Base-by-base conservation (phyloP, 2,329 filamentous ascomycete genomes). In the Chaetothyriales sp. region DNA sequence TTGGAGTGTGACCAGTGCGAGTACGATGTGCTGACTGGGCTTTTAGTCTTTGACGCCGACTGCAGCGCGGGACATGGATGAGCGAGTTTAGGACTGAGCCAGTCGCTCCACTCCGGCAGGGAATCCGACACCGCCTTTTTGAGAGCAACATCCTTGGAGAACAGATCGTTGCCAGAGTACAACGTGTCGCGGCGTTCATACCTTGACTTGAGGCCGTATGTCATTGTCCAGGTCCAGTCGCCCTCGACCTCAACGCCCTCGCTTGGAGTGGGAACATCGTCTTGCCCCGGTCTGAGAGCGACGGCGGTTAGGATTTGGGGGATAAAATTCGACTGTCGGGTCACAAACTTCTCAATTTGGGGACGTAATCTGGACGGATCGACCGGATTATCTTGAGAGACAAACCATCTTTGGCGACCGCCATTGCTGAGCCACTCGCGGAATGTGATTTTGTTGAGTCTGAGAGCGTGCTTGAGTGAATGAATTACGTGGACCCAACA, bases 141-240 rank as follows among this genome's bases (percentile, higher is more conserved):
- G 8, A 45, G 43, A 20, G 43, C 12, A 10, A 45, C 43, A 26
- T 45, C 43, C 22, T 45, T 45, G 43, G 19, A 20, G 43, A 45
- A 45, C 15, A 45, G 15, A 10, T 45, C n/a, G 43, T 45, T 18
- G 43, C 43, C 43, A 3, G 43, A 45, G n/a, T 45, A 45, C 32
- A 39, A 15, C 8, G 43, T 45, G 7, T 45, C 19, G 4, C 22
- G 19, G 43, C 22, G 43, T 26, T 20, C 43, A 45, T 45, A 26
- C 15, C 43, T 20, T 19, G 43, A 26, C 22, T 45, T 45, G 1
- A n/a, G 43, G 9, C 46, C 44, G 44, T 57, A 57, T 6, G 55
- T 50, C 55, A 57, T 57, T 2, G 55, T 54, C 55, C 55, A 57
- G 22, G 55, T 55, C 43, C 55, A 22, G 46, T 57, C 55, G 18